A percentile compares a stretch with the other conserved stretches of the same genome.
Evolutionary conservation across 768 basidiomycete genomes (phyloP).

Genomic region (Psilocybe cubensis): DNA sequence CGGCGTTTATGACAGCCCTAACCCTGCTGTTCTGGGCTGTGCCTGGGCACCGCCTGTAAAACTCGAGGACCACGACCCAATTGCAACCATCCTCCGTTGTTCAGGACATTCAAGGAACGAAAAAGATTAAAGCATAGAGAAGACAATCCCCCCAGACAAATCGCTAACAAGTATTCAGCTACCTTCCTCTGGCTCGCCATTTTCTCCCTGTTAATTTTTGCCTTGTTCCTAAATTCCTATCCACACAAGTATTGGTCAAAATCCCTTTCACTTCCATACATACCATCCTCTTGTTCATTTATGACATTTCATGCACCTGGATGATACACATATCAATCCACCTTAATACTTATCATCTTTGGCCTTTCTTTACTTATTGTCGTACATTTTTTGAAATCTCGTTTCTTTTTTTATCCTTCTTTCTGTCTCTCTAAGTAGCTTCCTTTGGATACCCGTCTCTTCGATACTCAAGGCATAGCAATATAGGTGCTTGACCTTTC

Average conservation of each 20-base stretch:
- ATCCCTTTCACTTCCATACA: too few relatives aligned
- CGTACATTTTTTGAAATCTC: conserved; percentile 34
- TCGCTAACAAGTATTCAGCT: conserved; percentile 11
- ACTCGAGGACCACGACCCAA: neutral
- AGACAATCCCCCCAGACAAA: conserved; percentile 6
- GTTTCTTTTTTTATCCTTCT: conserved; percentile 23
- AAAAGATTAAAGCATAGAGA: conserved; percentile 3
- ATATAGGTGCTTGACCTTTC: conserved; percentile 17
- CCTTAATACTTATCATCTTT: conserved; percentile 25
- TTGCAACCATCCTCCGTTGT: neutral
- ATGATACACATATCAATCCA: conserved; percentile 16
- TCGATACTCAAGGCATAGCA: conserved; percentile 14
- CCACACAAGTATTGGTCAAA: too few relatives aligned
- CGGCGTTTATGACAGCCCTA: conserved; percentile 74
- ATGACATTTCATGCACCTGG: conserved; percentile 14
- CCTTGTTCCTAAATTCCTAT: neutral
- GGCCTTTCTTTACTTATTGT: conserved; percentile 28
- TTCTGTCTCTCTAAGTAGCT: too few relatives aligned
- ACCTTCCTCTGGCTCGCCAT: neutral
- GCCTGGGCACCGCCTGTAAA: conserved; percentile 85
- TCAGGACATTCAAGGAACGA: neutral
- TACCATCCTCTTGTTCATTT: conserved; percentile 13
- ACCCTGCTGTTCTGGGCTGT: conserved; percentile 96
- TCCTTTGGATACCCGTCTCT: conserved; percentile 25
- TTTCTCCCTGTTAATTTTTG: neutral